Base-by-base conservation (phyloP, 176 grass and related monocot genomes). In the Ampelocalamus luodianensis region DNA sequence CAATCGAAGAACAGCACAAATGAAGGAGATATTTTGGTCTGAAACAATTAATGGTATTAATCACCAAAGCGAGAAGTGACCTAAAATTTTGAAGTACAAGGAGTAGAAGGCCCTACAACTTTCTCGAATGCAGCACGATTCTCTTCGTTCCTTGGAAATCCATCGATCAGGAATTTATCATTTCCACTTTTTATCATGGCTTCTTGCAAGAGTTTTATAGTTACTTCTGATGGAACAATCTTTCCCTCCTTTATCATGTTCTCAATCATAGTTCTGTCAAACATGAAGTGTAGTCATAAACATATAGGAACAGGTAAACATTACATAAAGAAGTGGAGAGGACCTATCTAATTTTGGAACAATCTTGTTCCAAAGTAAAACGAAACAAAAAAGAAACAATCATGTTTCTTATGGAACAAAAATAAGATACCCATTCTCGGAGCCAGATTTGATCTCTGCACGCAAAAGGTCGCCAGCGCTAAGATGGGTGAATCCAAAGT, bases 211-310 rank as follows among this genome's bases (percentile, higher is more conserved):
- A 97, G 90, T 77, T 92, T 90, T 90, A 97, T 93, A 71, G 94
- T 97, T 24, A 97, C 90, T 86, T 97, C 92, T 1, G 92, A 92
- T 38, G 94, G 90, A 74, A 97, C 92, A 83, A 94, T 92, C 77
- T 97, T 94, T 68, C 94, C 94, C 67, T 97, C 94, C 77, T 94
- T 97, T 92, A 97, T 96, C 94, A 96, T 96, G 84, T 96, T 96
- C 72, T 96, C 86, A 65, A 96, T 96, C 94, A 96, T 96, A 69
- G 94, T 93, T 66, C 89, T 96, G 89, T 49, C 13, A 54, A 84
- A 40, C n/a, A 85, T 56, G 0, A 88, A 83, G 48, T 55, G 56
- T 26, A 79, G 15, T 39, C 39, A 84, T 58, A 24, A 78, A 71
- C 6, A 80, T 36, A 56, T 27, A 90, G 51, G 44, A 29, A 69